Base-by-base conservation (phyloP, 75 land plant species). In the Pseudotsuga menziesii region DNA sequence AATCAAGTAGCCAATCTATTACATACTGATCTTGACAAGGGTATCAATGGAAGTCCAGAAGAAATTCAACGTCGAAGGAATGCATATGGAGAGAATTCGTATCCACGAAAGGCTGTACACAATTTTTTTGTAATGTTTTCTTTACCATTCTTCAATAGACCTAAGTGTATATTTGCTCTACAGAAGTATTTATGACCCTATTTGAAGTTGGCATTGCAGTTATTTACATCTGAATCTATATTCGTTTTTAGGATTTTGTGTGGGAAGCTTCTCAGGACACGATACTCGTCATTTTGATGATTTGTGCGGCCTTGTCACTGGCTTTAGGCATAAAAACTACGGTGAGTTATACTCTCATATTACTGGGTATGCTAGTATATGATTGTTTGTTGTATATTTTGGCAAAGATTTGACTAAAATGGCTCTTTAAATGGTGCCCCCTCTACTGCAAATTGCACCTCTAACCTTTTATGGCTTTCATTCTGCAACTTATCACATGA, bases 261-360 rank as follows among this genome's bases (percentile, higher is more conserved):
- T 96, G 99, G 99, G 98, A 96, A 61, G 95, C 98, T 61, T 85
- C 84, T 62, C 94, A 96, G 80, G 99, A 94, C 76, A 81, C 84
- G 58, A 96, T 98, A 54, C 91, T 96, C 22, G 85, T 89, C 58
- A 96, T 96, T 26, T 78, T 96, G 74, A 94, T 96, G 80, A 62
- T 94, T 60, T 92, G 96, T 63, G 99, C 99, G 8, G 90, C 74
- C 13, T 80, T 85, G 16, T 90, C 99, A 16, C 76, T 96, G 58
- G 95, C 23, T 14, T 71, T 91, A 57, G 95, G 90, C 63, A 94
- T 96, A 26, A 84, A 82, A 36, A 87, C 89, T 58, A 96, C 92
- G 85, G 98, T 88, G 44, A 63, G 83, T 15, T 52, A 19, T 19
- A 26, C 32, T 26, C 20, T 39, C 15, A 78, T 79, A 25, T 6